phyloP scores from a whole-genome alignment of 1,139 yeast species.

The Suhomyces coccinellae region DNA sequence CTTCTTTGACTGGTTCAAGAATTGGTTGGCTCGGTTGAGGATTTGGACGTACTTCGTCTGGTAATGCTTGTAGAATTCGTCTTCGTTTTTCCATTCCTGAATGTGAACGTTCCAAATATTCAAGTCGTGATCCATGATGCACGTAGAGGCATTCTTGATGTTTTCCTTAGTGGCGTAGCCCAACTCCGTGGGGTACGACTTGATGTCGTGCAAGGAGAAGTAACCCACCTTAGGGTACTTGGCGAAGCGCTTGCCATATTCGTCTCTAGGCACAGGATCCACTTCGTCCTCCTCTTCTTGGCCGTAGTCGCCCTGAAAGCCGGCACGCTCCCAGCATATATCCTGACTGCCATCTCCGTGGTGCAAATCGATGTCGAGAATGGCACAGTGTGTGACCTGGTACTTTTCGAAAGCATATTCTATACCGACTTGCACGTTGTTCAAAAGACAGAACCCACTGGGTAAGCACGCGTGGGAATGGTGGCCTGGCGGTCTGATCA shows the following conservation, averaged over 20 bases:
- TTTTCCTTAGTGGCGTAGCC: conserved; percentile 75
- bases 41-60: conserved; percentile 61
- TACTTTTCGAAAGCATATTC: conserved; percentile 71
- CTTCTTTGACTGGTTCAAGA: conserved; percentile 51
- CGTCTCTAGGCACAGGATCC: conserved; percentile 44
- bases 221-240: conserved; percentile 71
- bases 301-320: conserved; percentile 54
- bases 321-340: conserved; percentile 80
- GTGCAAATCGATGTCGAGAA: conserved; percentile 80
- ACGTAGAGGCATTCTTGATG: conserved; percentile 75
- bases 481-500: conserved; percentile 85
- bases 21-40: conserved; percentile 68
- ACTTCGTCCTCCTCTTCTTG: conserved; percentile 44
- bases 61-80: conserved; percentile 67
- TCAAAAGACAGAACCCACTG: conserved; percentile 82
- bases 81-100: conserved; percentile 61
- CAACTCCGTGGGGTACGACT: conserved; percentile 81
- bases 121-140: conserved; percentile 76
- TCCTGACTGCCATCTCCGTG: conserved; percentile 95
- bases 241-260: conserved; percentile 55
- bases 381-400: conserved; percentile 77
- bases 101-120: conserved; percentile 86
- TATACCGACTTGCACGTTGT: conserved; percentile 80
- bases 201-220: conserved; percentile 81
- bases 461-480: conserved; percentile 86